phyloP scores from a whole-genome alignment of 2,329 filamentous ascomycete species.

The Hypoxylon sp. region DNA sequence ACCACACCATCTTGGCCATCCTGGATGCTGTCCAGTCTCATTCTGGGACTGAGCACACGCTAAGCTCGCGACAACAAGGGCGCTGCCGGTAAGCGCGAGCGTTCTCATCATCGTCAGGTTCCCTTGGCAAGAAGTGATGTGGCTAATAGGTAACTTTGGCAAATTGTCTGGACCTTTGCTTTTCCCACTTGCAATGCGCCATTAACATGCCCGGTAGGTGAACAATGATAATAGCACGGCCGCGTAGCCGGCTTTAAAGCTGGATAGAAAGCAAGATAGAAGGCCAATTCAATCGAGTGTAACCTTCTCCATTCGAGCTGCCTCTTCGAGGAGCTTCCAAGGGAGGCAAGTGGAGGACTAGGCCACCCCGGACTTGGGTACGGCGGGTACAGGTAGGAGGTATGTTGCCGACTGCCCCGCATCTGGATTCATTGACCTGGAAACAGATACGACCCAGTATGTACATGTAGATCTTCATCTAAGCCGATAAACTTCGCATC shows the following conservation, averaged over 20 bases:
- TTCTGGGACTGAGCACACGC: conserved; percentile 44
- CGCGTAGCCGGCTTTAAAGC: background rate
- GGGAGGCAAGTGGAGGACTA: conserved; percentile 27
- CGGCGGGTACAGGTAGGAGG: too few relatives aligned
- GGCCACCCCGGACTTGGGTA: background rate
- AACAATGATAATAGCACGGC: background rate
- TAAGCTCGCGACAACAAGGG: conserved; percentile 15
- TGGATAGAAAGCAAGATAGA: conserved; percentile 4
- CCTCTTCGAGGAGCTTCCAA: conserved; percentile 37
- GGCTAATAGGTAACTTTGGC: background rate
- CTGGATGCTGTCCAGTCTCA: conserved; percentile 59
- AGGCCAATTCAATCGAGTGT: conserved; percentile 38
- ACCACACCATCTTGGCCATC: conserved; percentile 64
- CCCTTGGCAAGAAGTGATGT: background rate
- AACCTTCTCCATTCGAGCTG: conserved; percentile 37
- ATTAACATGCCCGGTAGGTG: background rate
- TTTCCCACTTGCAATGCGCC: background rate
- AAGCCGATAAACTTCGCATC: background rate
- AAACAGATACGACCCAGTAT: background rate
- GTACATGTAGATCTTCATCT: conserved; percentile 27
- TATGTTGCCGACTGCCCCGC: conserved; percentile 31
- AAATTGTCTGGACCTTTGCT: background rate
- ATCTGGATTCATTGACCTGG: conserved; percentile 6
- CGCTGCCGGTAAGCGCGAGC: background rate
- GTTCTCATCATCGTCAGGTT: conserved; percentile 25